These are phyloP conservation scores for Tricholoma saponaceum DNA, from an alignment of 768 basidiomycete genomes.

Conservation along the genomic window DNA sequence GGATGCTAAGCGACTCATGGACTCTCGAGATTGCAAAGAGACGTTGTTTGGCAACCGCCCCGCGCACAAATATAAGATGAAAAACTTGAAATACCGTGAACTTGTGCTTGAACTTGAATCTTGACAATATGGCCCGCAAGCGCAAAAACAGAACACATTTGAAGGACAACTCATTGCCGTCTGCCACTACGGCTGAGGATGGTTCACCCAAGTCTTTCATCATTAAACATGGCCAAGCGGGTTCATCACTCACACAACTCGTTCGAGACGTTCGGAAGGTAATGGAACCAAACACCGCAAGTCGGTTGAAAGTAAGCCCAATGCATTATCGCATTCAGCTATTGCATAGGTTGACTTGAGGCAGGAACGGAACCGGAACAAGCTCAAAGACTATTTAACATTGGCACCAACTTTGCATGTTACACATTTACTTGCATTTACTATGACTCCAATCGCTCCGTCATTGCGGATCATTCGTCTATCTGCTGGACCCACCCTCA, in stretches of 20 bases:
- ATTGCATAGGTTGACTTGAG: constrained; percentile 7
- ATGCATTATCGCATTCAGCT: background rate
- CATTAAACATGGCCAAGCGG: constrained; percentile 94
- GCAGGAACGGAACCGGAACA: constrained; percentile 87
- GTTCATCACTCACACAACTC: constrained; percentile 79
- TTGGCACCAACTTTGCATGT: constrained; percentile 90
- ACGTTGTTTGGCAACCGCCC: constrained; percentile 19
- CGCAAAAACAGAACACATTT: constrained; percentile 82
- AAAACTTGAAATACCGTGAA: too few relatives aligned
- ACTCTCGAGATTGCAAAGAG: background rate
- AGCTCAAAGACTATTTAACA: constrained; percentile 89
- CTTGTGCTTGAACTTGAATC: background rate
- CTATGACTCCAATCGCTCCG: constrained; percentile 79
- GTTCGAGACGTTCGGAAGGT: constrained; percentile 92
- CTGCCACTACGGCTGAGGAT: constrained; percentile 25
- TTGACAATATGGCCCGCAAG: constrained; percentile 57
- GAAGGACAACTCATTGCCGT: constrained; percentile 37
- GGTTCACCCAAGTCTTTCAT: constrained; percentile 87
- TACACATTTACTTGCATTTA: constrained; percentile 90
- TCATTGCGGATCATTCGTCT: constrained; percentile 84
- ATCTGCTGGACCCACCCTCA: constrained; percentile 89
- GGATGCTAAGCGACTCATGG: constrained; percentile 58
- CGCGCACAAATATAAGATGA: constrained; percentile 13
- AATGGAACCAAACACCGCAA: constrained; percentile 98
- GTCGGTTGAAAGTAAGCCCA: constrained; percentile 70